phyloP scores from a whole-genome alignment of 257 asterid genomes.

The Ligustrum vulgare region DNA sequence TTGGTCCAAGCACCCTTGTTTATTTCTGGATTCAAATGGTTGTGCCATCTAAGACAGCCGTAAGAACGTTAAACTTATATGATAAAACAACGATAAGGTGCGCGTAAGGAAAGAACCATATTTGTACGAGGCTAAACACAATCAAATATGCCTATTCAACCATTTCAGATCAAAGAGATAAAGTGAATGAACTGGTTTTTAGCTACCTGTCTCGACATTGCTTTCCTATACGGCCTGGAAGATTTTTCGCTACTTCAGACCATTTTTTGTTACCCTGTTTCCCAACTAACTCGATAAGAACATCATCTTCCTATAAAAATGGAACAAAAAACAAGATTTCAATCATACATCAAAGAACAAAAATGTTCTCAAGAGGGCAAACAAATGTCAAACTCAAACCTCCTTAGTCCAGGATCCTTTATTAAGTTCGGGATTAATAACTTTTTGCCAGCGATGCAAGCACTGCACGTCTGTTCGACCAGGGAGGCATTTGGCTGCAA shows the following conservation, averaged over 20 bases:
- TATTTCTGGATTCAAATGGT: conserved; percentile 58
- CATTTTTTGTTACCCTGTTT: conserved; percentile 39
- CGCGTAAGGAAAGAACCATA: neutral
- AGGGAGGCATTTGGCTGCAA: conserved; percentile 47
- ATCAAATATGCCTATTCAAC: neutral
- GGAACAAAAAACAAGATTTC: conserved; percentile 10
- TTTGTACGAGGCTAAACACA: too few relatives aligned
- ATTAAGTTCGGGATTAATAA: conserved; percentile 47
- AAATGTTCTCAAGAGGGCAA: neutral
- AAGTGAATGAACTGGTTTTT: conserved; percentile 2
- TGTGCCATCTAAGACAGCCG: conserved; percentile 42
- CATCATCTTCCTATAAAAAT: conserved; percentile 47
- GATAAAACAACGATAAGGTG: neutral
- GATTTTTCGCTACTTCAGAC: conserved; percentile 46
- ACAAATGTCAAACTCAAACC: conserved; percentile 28
- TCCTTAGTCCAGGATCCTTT: conserved; percentile 63
- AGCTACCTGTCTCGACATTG: conserved; percentile 65
- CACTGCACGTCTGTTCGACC: conserved; percentile 58
- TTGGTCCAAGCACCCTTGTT: conserved; percentile 50
- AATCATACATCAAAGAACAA: neutral
- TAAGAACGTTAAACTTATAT: neutral
- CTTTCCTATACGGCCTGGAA: conserved; percentile 62
- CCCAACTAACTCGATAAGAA: conserved; percentile 40
- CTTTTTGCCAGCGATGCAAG: conserved; percentile 65
- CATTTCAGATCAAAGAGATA: conserved; percentile 1